phyloP scores from a whole-genome alignment of 345 rosid genomes.

The Sonneratia alba region DNA sequence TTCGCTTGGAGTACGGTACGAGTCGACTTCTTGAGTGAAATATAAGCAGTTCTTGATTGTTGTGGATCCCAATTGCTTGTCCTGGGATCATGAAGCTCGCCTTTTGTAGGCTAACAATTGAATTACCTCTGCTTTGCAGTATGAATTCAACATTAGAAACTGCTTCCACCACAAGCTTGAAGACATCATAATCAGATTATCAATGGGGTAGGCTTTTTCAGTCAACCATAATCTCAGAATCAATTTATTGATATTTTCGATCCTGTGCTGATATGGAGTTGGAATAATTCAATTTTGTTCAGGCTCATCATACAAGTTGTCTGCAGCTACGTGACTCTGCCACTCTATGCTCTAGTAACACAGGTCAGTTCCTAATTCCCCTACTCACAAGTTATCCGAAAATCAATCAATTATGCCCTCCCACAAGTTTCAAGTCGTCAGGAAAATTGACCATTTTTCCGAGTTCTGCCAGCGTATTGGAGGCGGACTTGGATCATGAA shows the following conservation, averaged over 20 bases:
- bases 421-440: too few species aligned
- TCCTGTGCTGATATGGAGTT: neutral
- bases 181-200: constrained; percentile 52
- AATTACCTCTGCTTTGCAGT: constrained; percentile 31
- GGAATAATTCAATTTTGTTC: constrained; percentile 9
- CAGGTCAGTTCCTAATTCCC: constrained; percentile 38
- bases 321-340: constrained; percentile 93
- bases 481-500: neutral
- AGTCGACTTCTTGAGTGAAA: neutral
- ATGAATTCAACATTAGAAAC: constrained; percentile 30
- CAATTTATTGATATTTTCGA: neutral
- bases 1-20: constrained; percentile 69
- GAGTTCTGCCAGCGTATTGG: neutral
- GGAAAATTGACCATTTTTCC: neutral
- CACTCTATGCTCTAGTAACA: constrained; percentile 92
- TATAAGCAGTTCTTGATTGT: neutral
- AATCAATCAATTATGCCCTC: too few species aligned
- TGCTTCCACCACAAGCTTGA: constrained; percentile 38
- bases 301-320: constrained; percentile 70
- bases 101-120: neutral
- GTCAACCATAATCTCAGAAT: neutral
- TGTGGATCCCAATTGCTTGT: neutral
- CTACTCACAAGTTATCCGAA: too few species aligned
- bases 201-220: constrained; percentile 60
- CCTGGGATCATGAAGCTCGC: neutral